These are phyloP conservation scores for Colletotrichum sp. DNA, from an alignment of 2,329 filamentous ascomycete species.

Conservation along the genomic window DNA sequence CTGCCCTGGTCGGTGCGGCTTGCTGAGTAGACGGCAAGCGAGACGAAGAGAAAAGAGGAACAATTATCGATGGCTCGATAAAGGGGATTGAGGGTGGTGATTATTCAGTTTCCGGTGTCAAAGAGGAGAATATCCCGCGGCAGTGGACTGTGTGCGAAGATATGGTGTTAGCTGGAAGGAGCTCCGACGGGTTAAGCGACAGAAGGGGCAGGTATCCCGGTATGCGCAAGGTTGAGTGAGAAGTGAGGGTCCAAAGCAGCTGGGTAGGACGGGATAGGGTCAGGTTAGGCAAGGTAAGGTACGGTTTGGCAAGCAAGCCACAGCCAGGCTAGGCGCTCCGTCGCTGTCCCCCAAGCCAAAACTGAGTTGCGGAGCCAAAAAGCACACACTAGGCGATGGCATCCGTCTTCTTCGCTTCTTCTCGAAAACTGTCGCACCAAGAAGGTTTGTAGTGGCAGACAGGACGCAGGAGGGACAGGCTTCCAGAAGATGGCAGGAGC, in stretches of 20 bases:
- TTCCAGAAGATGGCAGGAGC: constrained; percentile 7
- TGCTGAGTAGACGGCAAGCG: not conserved
- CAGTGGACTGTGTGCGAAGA: not conserved
- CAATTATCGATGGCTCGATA: not conserved
- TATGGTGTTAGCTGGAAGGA: constrained; percentile 13
- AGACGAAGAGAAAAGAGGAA: not conserved
- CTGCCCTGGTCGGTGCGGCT: not conserved
- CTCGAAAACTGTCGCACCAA: not conserved
- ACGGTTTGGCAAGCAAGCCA: not conserved
- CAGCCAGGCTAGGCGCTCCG: not conserved
- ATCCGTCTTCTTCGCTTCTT: not conserved
- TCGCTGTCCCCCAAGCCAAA: not conserved
- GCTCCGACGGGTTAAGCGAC: constrained; percentile 19
- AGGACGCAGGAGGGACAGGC: not conserved
- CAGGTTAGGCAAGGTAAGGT: not conserved
- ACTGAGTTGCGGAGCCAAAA: not conserved
- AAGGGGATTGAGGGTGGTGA: not conserved
- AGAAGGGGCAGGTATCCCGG: constrained; percentile 16
- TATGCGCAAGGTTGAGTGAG: constrained; percentile 4
- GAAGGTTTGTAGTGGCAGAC: not conserved
- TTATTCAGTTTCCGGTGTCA: not conserved
- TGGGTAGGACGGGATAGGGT: not conserved
- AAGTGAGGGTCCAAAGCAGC: constrained; percentile 10
- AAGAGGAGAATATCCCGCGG: not conserved
- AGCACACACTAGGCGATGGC: not conserved